Base-by-base conservation (phyloP, 2,329 filamentous ascomycete genomes). In the Sclerotiophoma versabilis region DNA sequence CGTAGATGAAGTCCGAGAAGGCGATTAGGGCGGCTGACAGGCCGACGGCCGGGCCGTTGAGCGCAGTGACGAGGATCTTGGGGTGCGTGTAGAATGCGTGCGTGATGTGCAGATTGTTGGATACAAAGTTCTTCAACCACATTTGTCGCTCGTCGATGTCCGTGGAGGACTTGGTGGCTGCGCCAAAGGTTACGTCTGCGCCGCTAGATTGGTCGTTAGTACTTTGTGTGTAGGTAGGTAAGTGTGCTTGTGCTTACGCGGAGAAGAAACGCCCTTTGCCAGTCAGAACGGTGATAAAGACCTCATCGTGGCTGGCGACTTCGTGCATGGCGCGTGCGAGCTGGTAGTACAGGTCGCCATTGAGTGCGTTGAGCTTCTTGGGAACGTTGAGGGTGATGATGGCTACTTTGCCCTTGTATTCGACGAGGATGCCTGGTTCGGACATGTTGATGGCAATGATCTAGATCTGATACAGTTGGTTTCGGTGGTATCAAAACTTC, bases 1-100 rank as follows among this genome's bases (percentile, higher is more conserved):
- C 87, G 81, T 98, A 98, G 74, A 98, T 85, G 80, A 98, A 98
- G 80, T 98, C 95, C 20, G 90, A 90, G 74, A 91, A 90, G 23
- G 87, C 88, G 53, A 92, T 80, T 0, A 98, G 78, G 0, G 93
- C 93, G 0, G 93, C 95, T 2, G 89, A 90, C 26, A 98, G 87
- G 5, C 95, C 95, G 47, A 99, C 83, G 10, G 87, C 92, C 5
- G 95, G 95, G 3, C 93, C 95, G 78, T 98, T 98, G 62, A 98
- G 87, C 0, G 91, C 95, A 0, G 88, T 88, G 56, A 98, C 84
- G 20, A 98, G 89, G 76, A 98, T 90, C 79, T 98, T 97, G 66
- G 92, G 91, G 78, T 98, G 95, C 12, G 87, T 88, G 80, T 95
- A 93, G 80, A 98, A 96, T 65, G 92, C 88, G 66, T 91, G 88